phyloP scores from a whole-genome alignment of 495 filamentous ascomycete species.

The Evernia prunastri region DNA sequence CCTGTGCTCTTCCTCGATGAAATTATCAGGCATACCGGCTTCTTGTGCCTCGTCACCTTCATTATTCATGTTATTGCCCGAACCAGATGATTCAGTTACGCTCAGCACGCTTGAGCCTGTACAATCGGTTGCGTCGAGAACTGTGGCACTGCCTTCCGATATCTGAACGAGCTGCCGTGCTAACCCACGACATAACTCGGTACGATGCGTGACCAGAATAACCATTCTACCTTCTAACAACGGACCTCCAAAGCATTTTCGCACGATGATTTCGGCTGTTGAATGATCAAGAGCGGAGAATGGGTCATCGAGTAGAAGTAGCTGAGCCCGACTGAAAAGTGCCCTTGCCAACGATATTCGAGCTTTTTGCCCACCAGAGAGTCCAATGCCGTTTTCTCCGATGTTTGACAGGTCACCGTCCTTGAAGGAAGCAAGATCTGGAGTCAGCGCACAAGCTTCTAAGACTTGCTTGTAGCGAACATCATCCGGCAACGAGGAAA shows the following conservation, averaged over 20 bases:
- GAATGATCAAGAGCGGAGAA: conserved; percentile 65
- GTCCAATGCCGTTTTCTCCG: conserved; percentile 61
- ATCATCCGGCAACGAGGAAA: conserved; percentile 64
- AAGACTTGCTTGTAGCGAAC: conserved; percentile 53
- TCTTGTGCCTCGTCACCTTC: conserved; percentile 42
- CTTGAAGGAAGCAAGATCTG: conserved; percentile 57
- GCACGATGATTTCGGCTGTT: conserved; percentile 66
- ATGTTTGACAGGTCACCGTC: conserved; percentile 65
- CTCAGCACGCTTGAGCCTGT: conserved; percentile 22
- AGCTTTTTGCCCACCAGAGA: conserved; percentile 67
- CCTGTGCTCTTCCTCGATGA: conserved; percentile 74
- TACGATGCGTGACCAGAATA: conserved; percentile 74
- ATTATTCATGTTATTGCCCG: conserved; percentile 33
- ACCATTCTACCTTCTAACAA: conserved; percentile 56
- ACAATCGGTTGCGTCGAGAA: conserved; percentile 37
- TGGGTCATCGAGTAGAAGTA: conserved; percentile 64
- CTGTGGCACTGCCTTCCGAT: conserved; percentile 44
- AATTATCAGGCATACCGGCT: conserved; percentile 58
- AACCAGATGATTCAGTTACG: conserved; percentile 28
- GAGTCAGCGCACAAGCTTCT: conserved; percentile 55
- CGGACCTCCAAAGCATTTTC: conserved; percentile 58
- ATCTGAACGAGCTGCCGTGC: conserved; percentile 67
- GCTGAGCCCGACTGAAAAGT: conserved; percentile 58
- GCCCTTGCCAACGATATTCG: conserved; percentile 63
- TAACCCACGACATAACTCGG: conserved; percentile 56